Conservation (phyloP, 441 rosid genomes). For the Brassica hybrid region DNA sequence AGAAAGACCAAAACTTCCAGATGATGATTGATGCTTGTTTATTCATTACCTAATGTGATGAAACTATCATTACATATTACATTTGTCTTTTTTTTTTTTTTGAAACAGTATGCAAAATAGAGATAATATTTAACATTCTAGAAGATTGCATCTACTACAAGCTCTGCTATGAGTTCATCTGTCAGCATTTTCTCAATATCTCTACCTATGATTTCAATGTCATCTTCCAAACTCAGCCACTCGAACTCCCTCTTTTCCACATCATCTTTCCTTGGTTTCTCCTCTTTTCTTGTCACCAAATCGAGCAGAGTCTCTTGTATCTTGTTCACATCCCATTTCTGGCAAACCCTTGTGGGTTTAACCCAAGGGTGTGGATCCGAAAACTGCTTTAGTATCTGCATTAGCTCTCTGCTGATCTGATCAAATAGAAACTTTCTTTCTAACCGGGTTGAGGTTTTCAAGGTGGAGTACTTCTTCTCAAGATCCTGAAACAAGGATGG, state of each 20-base stretch:
- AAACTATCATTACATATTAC: slow-evolving; percentile 41
- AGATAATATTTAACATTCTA: slow-evolving; percentile 39
- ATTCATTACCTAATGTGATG: slow-evolving; percentile 34
- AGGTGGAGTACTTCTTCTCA: slow-evolving; percentile 61
- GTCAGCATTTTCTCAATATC: slow-evolving; percentile 72
- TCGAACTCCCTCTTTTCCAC: slow-evolving; percentile 48
- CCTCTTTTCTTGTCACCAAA: slow-evolving; percentile 47
- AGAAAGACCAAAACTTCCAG: slow-evolving; percentile 12
- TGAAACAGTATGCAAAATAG: slow-evolving; percentile 12
- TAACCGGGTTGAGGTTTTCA: slow-evolving; percentile 51
- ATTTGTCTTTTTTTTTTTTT: neutral
- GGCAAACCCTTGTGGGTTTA: slow-evolving; percentile 35
- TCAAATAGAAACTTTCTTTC: slow-evolving; percentile 82
- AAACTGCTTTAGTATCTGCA: slow-evolving; percentile 53
- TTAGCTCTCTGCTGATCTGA: slow-evolving; percentile 61
- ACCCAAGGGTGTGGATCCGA: slow-evolving; percentile 67
- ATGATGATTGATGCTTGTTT: slow-evolving; percentile 30
- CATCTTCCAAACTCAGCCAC: slow-evolving; percentile 70
- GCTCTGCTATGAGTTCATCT: slow-evolving; percentile 68
- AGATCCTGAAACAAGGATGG: slow-evolving; percentile 73
- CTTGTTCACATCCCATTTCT: slow-evolving; percentile 50
- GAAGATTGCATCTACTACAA: slow-evolving; percentile 34
- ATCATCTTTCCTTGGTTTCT: slow-evolving; percentile 43
- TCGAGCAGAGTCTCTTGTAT: slow-evolving; percentile 52
- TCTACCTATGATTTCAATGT: slow-evolving; percentile 67